Evolutionary conservation across 805 yeast genomes (phyloP), one percentile per base, ranked within the genome.

Genomic region (Metschnikowia vanudenii): DNA sequence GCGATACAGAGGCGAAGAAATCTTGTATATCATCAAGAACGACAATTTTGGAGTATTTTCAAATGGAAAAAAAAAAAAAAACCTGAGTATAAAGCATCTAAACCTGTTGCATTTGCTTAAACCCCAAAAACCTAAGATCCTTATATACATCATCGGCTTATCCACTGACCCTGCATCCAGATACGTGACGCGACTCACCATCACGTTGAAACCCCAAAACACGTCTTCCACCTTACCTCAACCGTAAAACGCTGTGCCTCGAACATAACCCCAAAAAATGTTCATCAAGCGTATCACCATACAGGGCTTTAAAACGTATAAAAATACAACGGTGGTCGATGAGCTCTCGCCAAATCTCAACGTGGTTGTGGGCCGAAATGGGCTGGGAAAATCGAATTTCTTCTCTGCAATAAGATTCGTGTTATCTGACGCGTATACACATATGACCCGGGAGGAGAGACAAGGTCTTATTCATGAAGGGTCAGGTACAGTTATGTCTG

Each of bases 301-400:
- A 45, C 95, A 89, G 62, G 98, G 98, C 30, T 92, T 92, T 73
- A 90, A 89, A 67, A 90, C 98, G 52, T 92, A 90, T 63, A 85
- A 86, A 66, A 85, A 87, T 58, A 82, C 88, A 34, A 87, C 96
- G 0, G 76, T 81, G 3, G 79, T 91, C 11, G 94, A 86, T 35
- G 73, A 80, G 13, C 71, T 94, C 28, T 85, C 95, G 1, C 92
- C 96, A 0, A 80, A 81, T 45, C 85, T 84, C 60, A 92, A 92
- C 67, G 95, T 92, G 17, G 89, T 63, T 8, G 73, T 91, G 28
- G 97, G 97, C 2, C 71, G 96, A 41, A 91, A 91, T 66, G 97
- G 97, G n/a, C 87, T 96, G 8, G 99, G 99, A 8, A 92, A 94
- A 63, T 88, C 96, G 34, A 92, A 94, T 64, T 86, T 92, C 67